These are phyloP conservation scores for Penicillium cinerascens DNA, from an alignment of 495 filamentous ascomycete species.

Conservation along the genomic window DNA sequence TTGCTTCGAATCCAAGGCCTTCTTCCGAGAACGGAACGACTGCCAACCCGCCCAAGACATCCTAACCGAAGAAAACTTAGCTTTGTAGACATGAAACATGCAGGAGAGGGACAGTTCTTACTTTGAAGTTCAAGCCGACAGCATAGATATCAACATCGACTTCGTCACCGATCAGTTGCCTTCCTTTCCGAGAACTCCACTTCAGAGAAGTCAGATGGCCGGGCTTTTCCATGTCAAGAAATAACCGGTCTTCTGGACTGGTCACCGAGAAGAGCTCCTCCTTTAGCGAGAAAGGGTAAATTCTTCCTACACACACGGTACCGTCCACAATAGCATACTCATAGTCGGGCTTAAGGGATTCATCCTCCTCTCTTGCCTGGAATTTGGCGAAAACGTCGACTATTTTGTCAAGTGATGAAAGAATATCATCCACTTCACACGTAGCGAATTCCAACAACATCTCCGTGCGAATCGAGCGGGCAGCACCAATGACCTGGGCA, in stretches of 20 bases:
- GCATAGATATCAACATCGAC: slow-evolving; percentile 31
- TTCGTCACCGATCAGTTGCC: slow-evolving; percentile 6
- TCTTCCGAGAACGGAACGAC: slow-evolving; percentile 28
- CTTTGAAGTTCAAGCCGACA: slow-evolving; percentile 31
- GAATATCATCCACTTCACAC: slow-evolving; percentile 34
- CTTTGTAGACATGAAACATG: no score
- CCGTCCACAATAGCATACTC: slow-evolving; percentile 31
- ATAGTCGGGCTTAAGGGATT: slow-evolving; percentile 22
- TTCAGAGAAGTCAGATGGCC: slow-evolving; percentile 38
- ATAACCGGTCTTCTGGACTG: not conserved
- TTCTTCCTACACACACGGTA: slow-evolving; percentile 21
- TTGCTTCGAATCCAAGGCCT: slow-evolving; percentile 39
- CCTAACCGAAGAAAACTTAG: slow-evolving; percentile 29
- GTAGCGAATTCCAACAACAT: slow-evolving; percentile 38
- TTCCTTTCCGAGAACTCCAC: slow-evolving; percentile 36
- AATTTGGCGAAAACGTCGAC: slow-evolving; percentile 25
- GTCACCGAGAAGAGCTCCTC: slow-evolving; percentile 6
- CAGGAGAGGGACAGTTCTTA: no score
- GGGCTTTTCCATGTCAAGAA: slow-evolving; percentile 8
- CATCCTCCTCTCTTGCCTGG: slow-evolving; percentile 3
- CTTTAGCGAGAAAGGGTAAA: slow-evolving; percentile 14
- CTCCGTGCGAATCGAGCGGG: slow-evolving; percentile 42
- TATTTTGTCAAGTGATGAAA: slow-evolving; percentile 4
- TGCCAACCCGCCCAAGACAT: slow-evolving; percentile 37
- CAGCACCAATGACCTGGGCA: slow-evolving; percentile 33